These are phyloP conservation scores for Phytopythium ostracodes DNA, from an alignment of 352 stramenopile species.

Conservation along the genomic window DNA sequence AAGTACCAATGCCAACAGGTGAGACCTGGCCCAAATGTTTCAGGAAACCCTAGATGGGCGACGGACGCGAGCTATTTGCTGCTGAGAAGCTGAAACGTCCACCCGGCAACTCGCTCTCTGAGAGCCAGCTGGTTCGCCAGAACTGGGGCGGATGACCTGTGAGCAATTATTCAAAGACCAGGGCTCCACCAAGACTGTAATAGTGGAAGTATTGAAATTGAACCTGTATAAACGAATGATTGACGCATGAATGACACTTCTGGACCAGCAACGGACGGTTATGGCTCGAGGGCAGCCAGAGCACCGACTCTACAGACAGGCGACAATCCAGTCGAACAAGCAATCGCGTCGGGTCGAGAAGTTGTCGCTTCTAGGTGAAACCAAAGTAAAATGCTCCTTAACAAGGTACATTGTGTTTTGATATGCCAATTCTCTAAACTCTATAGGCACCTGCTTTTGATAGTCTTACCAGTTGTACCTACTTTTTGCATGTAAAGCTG, in stretches of 20 bases:
- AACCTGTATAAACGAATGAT: neutral
- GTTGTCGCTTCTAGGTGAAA: too few relatives aligned
- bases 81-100: neutral
- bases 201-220: neutral
- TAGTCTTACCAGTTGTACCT: too few relatives aligned
- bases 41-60: neutral
- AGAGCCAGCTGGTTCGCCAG: neutral
- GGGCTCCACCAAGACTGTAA: neutral
- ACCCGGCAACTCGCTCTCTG: neutral
- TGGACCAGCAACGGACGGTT: neutral
- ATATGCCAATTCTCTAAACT: too few relatives aligned
- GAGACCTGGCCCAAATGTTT: constrained; percentile 2
- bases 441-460: too few relatives aligned
- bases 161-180: neutral
- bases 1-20: neutral
- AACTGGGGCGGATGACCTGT: neutral
- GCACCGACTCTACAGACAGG: neutral
- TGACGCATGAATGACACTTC: neutral
- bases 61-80: neutral
- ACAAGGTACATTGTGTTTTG: too few relatives aligned
- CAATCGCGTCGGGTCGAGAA: too few relatives aligned
- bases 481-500: too few relatives aligned
- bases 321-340: too few relatives aligned
- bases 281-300: neutral
- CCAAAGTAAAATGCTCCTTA: too few relatives aligned